Base-by-base conservation (phyloP, 2,329 filamentous ascomycete species). In the Hymenoscyphus repandus region DNA sequence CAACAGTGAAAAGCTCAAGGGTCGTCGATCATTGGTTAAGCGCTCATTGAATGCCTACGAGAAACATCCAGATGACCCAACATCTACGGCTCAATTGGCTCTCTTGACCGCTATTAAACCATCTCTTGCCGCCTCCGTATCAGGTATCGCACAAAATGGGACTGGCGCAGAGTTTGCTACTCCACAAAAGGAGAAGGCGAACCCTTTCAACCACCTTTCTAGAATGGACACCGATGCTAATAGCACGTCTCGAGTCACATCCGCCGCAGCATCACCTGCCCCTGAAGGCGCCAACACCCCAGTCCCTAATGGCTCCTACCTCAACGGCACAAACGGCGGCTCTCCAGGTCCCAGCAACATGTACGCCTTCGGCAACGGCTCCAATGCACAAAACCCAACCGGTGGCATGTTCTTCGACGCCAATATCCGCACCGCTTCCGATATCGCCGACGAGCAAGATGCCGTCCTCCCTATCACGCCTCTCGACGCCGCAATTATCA, bases 21-120 rank as follows among this genome's bases (percentile, higher is more conserved):
- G 88, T 38, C 83, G 92, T 45, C 82, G 90, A 58, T 90, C 86
- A 63, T 75, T 97, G 18, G 82, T 97, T 31, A 85, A 89, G 49
- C 85, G 88, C 34, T 96, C 92, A 0, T 90, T 91, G 62, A 95
- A 99, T 66, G 83, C 95, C 11, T 99, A 99, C 68, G 93, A 97
- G 55, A 84, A 92, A 31, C 68, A 79, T 11, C 89, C 91, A 0
- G 95, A 97, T 66, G 93, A 99, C 64, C 93, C 93, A 1, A 74
- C 83, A 1, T 96, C 93, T 0, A 77, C 84, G 7, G 92, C 93
- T 4, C 93, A 99, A 69, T 74, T 89, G 7, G 85, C 75, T 18
- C 78, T 85, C 34, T 67, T 85, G 22, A 75, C 76, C 0, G 70
- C 77, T 31, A 78, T 82, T 54, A 80, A 83, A 61, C 82, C 82